Evolutionary conservation across 805 yeast genomes (phyloP), one percentile per base, ranked within the genome.

Genomic region (Torulaspora indica): DNA sequence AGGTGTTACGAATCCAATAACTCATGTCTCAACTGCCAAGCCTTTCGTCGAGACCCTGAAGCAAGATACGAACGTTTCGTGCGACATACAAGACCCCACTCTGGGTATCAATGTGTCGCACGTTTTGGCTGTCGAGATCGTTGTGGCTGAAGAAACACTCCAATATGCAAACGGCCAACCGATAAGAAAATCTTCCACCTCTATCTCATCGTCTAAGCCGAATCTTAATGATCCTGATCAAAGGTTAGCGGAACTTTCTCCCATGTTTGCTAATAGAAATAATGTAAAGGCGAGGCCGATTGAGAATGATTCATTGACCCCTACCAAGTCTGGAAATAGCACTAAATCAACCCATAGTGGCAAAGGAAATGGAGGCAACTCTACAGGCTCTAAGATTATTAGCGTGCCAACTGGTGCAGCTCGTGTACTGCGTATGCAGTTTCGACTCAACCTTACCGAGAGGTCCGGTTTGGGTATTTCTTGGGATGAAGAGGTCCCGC

Each of bases 401-500:
- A 89, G 90, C 37, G 77, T 84, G 0, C 90, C 95, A 2, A 93
- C 98, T 0, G 98, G 98, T 12, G 86, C 95, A 3, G 98, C 98
- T 0, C 72, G 98, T 38, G 95, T 93, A 1, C 70, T 93, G 48
- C 71, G 98, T 52, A 93, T 93, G 97, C 96, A 90, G 64, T 91
- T 93, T 68, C 82, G 84, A 52, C 57, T 91, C n/a, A 71, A 72
- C 2, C 67, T 93, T 17, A 85, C 95, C 2, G 98, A 90, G 61
- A 73, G 98, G 47, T 83, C 95, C 0, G 99, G 99, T 0, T 72
- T 93, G 33, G 98, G 98, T 4, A 87, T 93, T 24, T 85, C 97
- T 0, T 93, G 98, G 98, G 97, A 91, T 65, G 97, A 91, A 60
- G 98, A 93, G 65, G 98, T 95, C 13, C 99, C 99, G 2, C 99